Evolutionary conservation across 768 basidiomycete species (phyloP).

Genomic region (Rossbeevera mucosa): DNA sequence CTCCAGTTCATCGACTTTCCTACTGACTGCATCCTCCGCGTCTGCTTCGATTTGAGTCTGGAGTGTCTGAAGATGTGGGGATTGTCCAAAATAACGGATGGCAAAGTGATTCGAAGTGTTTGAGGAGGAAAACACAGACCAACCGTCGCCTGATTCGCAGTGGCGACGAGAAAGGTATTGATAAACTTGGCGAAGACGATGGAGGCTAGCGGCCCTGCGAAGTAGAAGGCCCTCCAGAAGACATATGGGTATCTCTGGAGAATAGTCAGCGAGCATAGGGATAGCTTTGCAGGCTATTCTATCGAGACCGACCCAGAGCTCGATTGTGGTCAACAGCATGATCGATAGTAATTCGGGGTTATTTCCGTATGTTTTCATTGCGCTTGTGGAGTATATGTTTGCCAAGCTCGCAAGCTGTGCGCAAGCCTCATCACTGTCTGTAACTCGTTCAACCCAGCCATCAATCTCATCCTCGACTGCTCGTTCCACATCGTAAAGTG

Average conservation of each 20-base stretch:
- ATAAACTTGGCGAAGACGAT: slow-evolving; percentile 25
- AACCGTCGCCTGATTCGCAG: neutral
- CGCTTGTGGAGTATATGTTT: slow-evolving; percentile 24
- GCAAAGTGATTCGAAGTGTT: slow-evolving; percentile 26
- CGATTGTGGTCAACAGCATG: slow-evolving; percentile 36
- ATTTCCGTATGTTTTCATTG: slow-evolving; percentile 22
- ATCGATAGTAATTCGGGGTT: slow-evolving; percentile 38
- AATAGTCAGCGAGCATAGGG: slow-evolving; percentile 29
- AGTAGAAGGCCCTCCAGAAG: slow-evolving; percentile 26
- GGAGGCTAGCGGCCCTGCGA: slow-evolving; percentile 24
- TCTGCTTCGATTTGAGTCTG: slow-evolving; percentile 27
- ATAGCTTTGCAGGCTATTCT: slow-evolving; percentile 13
- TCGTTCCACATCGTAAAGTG: slow-evolving; percentile 36
- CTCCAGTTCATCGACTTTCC: slow-evolving; percentile 30
- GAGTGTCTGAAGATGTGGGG: slow-evolving; percentile 23
- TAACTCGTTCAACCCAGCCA: slow-evolving; percentile 25
- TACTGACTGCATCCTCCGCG: slow-evolving; percentile 18
- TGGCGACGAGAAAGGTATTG: slow-evolving; percentile 33
- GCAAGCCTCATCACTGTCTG: slow-evolving; percentile 1
- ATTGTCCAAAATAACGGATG: slow-evolving; percentile 32
- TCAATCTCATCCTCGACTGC: slow-evolving; percentile 30
- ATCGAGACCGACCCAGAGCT: slow-evolving; percentile 38
- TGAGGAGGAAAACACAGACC: slow-evolving; percentile 35
- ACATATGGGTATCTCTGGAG: slow-evolving; percentile 27
- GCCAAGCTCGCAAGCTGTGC: slow-evolving; percentile 20